These are phyloP conservation scores for Peronospora tabacina DNA, from an alignment of 352 stramenopile species.

Conservation along the genomic window DNA sequence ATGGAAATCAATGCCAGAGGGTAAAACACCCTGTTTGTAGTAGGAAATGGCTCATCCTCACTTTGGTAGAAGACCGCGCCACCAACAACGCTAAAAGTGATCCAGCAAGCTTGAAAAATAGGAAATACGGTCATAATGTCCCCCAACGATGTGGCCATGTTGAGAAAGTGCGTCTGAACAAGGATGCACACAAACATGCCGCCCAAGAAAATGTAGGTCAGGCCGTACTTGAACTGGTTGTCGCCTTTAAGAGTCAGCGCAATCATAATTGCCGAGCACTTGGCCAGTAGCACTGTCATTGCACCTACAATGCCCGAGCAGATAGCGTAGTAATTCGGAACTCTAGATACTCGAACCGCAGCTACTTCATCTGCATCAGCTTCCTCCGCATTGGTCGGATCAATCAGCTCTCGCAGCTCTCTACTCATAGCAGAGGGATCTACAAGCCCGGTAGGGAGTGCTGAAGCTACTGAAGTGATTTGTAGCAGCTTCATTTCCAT, in stretches of 20 bases:
- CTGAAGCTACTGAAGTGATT: conserved; percentile 22
- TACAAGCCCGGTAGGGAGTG: conserved; percentile 12
- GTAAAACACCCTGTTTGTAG: conserved; percentile 60
- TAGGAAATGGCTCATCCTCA: conserved; percentile 44
- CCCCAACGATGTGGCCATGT: conserved; percentile 72
- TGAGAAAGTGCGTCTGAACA: conserved; percentile 84
- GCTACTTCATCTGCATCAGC: conserved; percentile 29
- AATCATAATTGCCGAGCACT: conserved; percentile 84
- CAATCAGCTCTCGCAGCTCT: conserved; percentile 28
- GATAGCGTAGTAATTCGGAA: conserved; percentile 83
- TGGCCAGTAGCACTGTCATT: conserved; percentile 77
- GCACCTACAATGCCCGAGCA: conserved; percentile 81
- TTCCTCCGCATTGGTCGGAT: conserved; percentile 24
- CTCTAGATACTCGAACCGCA: conserved; percentile 32
- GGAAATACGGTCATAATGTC: conserved; percentile 88
- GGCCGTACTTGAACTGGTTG: conserved; percentile 79
- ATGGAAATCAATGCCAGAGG: conserved; percentile 66
- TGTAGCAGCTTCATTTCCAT: conserved; percentile 59
- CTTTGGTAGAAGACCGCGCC: conserved; percentile 81
- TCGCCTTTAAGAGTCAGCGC: conserved; percentile 70
- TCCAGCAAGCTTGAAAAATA: conserved; percentile 85
- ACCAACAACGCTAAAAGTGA: conserved; percentile 81
- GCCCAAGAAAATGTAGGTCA: conserved; percentile 83
- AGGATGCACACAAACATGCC: conserved; percentile 84
- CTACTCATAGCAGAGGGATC: conserved; percentile 24